Percentiles rank a stretch among this genome's conserved stretches.
These are phyloP conservation scores for Gillenia trifoliata DNA, from an alignment of 306 rosid species.

Conservation along the genomic window DNA sequence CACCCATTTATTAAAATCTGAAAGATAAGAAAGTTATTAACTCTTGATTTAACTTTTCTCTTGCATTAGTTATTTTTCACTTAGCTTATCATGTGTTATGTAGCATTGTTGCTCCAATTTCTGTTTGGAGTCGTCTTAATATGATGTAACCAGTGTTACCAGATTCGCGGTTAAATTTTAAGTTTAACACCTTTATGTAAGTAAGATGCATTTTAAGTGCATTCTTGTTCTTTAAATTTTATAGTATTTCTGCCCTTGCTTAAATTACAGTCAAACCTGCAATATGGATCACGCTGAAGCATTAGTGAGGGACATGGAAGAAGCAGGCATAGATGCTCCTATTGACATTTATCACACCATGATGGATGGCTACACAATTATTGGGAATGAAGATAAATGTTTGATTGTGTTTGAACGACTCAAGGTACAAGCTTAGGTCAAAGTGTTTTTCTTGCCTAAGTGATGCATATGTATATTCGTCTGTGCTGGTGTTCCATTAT, in stretches of 20 bases:
- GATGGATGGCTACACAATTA: conserved; percentile 98
- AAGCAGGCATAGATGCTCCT: conserved; percentile 92
- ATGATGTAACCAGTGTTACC: neutral
- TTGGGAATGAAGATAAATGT: conserved; percentile 80
- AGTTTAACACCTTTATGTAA: no score
- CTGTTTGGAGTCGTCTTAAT: neutral
- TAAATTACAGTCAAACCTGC: conserved; percentile 62
- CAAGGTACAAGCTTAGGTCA: conserved; percentile 50
- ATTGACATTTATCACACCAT: conserved; percentile 94
- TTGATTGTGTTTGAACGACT: conserved; percentile 87
- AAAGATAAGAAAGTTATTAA: neutral
- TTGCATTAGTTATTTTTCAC: neutral
- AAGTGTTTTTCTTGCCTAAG: neutral
- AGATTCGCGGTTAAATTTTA: no score
- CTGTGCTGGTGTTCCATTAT: neutral
- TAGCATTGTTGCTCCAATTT: neutral
- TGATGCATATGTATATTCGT: neutral
- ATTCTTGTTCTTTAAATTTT: conserved; percentile 14
- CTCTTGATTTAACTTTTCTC: neutral
- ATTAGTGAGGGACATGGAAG: conserved; percentile 98
- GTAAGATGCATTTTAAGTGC: conserved; percentile 2
- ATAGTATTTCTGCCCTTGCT: conserved; percentile 4
- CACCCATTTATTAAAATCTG: neutral
- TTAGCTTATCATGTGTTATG: neutral
- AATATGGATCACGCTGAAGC: conserved; percentile 80